Evolutionary conservation across 495 filamentous ascomycete genomes (phyloP).

Genomic region (Penicillium fimorum): DNA sequence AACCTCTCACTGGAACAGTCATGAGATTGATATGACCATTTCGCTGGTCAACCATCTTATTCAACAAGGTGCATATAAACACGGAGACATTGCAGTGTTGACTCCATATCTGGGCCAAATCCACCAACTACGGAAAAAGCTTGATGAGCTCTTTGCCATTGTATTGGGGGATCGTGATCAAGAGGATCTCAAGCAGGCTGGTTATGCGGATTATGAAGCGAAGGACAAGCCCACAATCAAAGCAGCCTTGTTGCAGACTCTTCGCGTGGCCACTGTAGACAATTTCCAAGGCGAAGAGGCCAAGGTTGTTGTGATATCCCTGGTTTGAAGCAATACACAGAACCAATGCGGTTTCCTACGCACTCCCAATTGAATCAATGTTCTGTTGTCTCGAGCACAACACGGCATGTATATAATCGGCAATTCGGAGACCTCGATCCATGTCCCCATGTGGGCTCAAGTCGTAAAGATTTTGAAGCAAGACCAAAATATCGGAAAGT

Average conservation of each 20-base stretch:
- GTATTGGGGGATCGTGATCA: conserved; percentile 65
- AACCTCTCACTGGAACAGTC: conserved; percentile 65
- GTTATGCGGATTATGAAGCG: conserved; percentile 34
- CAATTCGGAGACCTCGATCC: conserved; percentile 56
- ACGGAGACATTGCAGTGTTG: conserved; percentile 71
- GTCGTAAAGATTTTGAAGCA: conserved; percentile 56
- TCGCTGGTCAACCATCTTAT: conserved; percentile 70
- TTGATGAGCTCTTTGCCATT: conserved; percentile 57
- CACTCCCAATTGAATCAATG: conserved; percentile 78
- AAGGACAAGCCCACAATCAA: conserved; percentile 29
- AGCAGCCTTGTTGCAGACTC: conserved; percentile 54
- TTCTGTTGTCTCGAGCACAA: conserved; percentile 66
- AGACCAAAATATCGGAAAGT: conserved; percentile 51
- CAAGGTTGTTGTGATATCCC: conserved; percentile 75
- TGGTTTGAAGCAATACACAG: conserved; percentile 69
- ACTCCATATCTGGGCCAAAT: conserved; percentile 78
- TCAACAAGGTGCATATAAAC: conserved; percentile 63
- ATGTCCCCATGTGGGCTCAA: conserved; percentile 67
- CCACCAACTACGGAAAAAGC: conserved; percentile 51
- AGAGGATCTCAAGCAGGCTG: conserved; percentile 56
- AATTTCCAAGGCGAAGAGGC: conserved; percentile 86
- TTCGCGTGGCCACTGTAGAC: conserved; percentile 79
- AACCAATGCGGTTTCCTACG: conserved; percentile 70
- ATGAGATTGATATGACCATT: conserved; percentile 64
- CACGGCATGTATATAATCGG: conserved; percentile 88